phyloP scores from a whole-genome alignment of 768 basidiomycete species.

The Nidularia pulvinata region DNA sequence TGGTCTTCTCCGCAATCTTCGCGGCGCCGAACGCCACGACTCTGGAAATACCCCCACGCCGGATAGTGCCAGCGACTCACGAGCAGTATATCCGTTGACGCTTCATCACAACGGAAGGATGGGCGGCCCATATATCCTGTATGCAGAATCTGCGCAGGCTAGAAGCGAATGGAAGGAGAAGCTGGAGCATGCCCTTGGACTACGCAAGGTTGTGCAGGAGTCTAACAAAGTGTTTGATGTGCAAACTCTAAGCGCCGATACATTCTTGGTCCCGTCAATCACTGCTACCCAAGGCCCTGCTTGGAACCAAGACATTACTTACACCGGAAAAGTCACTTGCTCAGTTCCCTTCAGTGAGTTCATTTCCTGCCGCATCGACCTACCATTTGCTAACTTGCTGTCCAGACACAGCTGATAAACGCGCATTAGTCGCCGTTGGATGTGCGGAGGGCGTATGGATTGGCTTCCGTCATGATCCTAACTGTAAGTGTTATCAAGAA shows the following conservation, averaged over 20 bases:
- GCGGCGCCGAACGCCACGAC: conserved; percentile 31
- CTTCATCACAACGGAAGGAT: conserved; percentile 87
- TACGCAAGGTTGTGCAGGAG: conserved; percentile 88
- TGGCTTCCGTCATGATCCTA: conserved; percentile 88
- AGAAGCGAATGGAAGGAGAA: conserved; percentile 90
- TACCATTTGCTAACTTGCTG: conserved; percentile 4
- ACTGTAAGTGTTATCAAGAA: conserved; percentile 52
- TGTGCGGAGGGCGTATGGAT: conserved; percentile 99
- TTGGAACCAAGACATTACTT: conserved; percentile 76
- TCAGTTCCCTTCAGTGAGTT: conserved; percentile 88
- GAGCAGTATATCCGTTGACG: conserved; percentile 84
- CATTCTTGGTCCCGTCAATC: conserved; percentile 78
- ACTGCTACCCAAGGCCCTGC: conserved; percentile 47
- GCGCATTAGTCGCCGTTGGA: conserved; percentile 88
- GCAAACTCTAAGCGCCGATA: conserved; percentile 86
- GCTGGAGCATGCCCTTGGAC: conserved; percentile 83
- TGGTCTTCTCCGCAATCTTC: conserved; percentile 70
- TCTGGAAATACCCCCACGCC: conserved; percentile 19
- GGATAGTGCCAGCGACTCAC: conserved; percentile 57
- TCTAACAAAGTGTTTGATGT: conserved; percentile 95
- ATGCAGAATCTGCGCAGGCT: conserved; percentile 76
- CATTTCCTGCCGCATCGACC: no score
- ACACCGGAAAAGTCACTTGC: conserved; percentile 88
- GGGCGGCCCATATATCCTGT: conserved; percentile 86
- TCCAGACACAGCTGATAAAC: conserved; percentile 81